Evolutionary conservation across 345 rosid genomes (phyloP).

Genomic region (Punica granatum): DNA sequence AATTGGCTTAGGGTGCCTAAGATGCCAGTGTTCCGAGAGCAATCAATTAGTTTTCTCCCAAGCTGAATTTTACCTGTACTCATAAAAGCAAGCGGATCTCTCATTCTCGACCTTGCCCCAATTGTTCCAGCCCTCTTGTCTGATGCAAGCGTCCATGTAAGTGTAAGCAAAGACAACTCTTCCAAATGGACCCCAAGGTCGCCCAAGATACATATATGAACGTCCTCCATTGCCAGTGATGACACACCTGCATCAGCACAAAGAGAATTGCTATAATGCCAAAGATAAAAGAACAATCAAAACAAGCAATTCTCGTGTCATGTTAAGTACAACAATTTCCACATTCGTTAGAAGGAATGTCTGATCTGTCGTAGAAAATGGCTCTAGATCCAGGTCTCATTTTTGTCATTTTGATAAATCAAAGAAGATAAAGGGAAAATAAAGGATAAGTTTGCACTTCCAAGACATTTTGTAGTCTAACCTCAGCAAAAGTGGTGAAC

Average conservation of each 20-base stretch:
- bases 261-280: neutral
- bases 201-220: conserved; percentile 62
- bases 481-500: neutral
- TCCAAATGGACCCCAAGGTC: conserved; percentile 98
- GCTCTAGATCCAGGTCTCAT: neutral
- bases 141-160: conserved; percentile 73
- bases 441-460: neutral
- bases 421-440: neutral
- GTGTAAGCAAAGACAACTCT: conserved; percentile 82
- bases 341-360: neutral
- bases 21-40: neutral
- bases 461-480: neutral
- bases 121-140: conserved; percentile 71
- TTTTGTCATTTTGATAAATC: neutral
- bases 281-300: neutral
- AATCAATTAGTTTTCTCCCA: neutral
- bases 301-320: neutral
- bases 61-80: conserved; percentile 49
- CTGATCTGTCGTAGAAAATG: neutral
- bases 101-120: conserved; percentile 92
- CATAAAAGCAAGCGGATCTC: conserved; percentile 93
- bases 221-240: conserved; percentile 75
- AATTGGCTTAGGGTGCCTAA: neutral
- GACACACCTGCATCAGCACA: conserved; percentile 56
- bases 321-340: neutral